Evolutionary conservation across 768 basidiomycete species (phyloP).

Genomic region (Calocybe indica): DNA sequence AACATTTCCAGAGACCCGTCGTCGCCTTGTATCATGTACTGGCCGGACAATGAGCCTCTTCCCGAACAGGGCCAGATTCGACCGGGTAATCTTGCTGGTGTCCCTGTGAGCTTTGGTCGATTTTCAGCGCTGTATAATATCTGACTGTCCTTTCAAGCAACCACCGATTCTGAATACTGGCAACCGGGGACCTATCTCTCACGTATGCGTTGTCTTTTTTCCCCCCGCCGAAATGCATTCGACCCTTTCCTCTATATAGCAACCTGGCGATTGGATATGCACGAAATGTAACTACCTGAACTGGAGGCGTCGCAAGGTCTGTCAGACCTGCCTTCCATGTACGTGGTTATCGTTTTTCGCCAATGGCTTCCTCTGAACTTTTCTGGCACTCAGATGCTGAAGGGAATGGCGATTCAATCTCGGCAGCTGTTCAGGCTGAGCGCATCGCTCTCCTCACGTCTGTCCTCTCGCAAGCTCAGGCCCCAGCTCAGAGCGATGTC

Average conservation of each 20-base stretch:
- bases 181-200: conserved; percentile 82
- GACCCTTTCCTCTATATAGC: conserved; percentile 26
- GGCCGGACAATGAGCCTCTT: conserved; percentile 85
- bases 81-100: conserved; percentile 46
- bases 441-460: conserved; percentile 76
- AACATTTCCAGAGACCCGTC: conserved; percentile 73
- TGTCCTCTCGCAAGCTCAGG: conserved; percentile 57
- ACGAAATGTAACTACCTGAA: conserved; percentile 83
- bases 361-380: conserved; percentile 4
- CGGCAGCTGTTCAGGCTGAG: conserved; percentile 78
- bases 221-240: neutral
- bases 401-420: conserved; percentile 85
- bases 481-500: conserved; percentile 10
- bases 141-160: conserved; percentile 34
- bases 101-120: conserved; percentile 35
- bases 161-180: conserved; percentile 88
- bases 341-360: conserved; percentile 22
- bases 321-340: conserved; percentile 87
- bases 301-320: conserved; percentile 84
- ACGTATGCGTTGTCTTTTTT: conserved; percentile 38
- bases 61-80: conserved; percentile 79
- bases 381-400: conserved; percentile 56
- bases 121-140: conserved; percentile 2
- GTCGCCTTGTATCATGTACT: conserved; percentile 77
- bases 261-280: conserved; percentile 82